Base-by-base conservation (phyloP, 345 rosid species). In the Diplotaxis tenuifolia region DNA sequence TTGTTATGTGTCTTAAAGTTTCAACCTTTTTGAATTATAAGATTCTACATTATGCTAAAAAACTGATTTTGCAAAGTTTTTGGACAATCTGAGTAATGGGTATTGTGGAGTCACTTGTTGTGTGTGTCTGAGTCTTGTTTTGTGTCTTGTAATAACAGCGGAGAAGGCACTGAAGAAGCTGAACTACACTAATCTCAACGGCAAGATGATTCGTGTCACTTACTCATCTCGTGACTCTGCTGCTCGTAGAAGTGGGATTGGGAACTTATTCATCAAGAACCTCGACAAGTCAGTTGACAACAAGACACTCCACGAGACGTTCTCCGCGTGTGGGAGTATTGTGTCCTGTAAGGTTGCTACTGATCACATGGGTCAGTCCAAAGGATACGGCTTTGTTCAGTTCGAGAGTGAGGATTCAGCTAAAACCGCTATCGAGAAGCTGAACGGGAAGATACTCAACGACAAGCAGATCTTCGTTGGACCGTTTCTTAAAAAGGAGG, bases 341-440 rank as follows among this genome's bases (percentile, higher is more conserved):
- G 80, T 84, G 57, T 88, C 96, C 12, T 90, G 96, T 80, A 88
- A 90, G 84, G 84, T 88, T 36, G 94, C 94, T 42, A 83, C 94
- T 40, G 96, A 90, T 61, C 58, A 76, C 52, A 71, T 72, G 68
- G 94, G 92, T 64, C 96, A 87, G 79, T 88, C 96, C 2, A 88
- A 71, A 83, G 96, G 96, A 60, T 85, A 90, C 63, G 92, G 94
- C 1, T 90, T 90, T 81, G 90, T 90, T 61, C 96, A 90, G 84
- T 90, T 82, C 79, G 94, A 90, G 57, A 80, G 72, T 21, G 96
- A 85, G 50, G 90, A 86, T 25, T 73, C 90, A 9, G 92, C 89
- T 50, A 88, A 86, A 71, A 82, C 16, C 62, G 96, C 94, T 16
- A 90, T 85, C 22, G 89, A 84, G 70, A 90, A 86, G 81, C 82